A percentile compares a stretch with the other conserved stretches of the same genome.
Conservation (phyloP, 345 rosid genomes). For the Sonneratia caseolaris region DNA sequence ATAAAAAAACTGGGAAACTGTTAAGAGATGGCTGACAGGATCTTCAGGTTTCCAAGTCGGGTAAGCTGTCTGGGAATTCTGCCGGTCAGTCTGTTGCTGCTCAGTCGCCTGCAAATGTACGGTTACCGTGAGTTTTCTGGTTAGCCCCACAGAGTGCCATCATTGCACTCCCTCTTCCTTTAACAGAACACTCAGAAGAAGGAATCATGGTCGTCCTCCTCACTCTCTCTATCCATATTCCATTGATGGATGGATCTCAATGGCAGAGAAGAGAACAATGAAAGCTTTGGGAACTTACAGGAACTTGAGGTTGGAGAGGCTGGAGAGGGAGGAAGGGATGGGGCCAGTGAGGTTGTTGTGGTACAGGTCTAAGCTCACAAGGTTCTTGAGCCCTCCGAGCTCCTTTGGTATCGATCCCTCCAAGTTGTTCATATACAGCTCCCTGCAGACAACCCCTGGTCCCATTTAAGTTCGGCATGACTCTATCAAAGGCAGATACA, state of each 20-base stretch:
- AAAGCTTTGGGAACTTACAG: conserved; percentile 25
- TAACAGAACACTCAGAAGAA: no score
- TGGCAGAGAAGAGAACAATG: not conserved
- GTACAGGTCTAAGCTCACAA: conserved; percentile 62
- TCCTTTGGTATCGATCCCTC: conserved; percentile 55
- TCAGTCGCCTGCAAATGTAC: conserved; percentile 41
- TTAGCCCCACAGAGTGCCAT: not conserved
- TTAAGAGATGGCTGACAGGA: conserved; percentile 31
- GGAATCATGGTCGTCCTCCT: no score
- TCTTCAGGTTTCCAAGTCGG: conserved; percentile 46
- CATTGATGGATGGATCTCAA: not conserved
- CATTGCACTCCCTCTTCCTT: not conserved
- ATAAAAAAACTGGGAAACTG: not conserved
- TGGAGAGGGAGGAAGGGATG: conserved; percentile 51
- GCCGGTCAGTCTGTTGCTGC: conserved; percentile 50
- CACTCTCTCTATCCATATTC: no score
- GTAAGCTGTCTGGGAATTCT: conserved; percentile 57
- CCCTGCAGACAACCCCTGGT: conserved; percentile 22
- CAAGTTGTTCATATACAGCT: conserved; percentile 51
- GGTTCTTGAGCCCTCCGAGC: conserved; percentile 47
- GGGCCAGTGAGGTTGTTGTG: conserved; percentile 51
- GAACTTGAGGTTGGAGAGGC: conserved; percentile 53
- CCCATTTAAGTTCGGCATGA: no score
- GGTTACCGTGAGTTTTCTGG: not conserved
- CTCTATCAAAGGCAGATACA: no score